Conservation (phyloP, 345 rosid genomes). For the Clarkia xantiana region DNA sequence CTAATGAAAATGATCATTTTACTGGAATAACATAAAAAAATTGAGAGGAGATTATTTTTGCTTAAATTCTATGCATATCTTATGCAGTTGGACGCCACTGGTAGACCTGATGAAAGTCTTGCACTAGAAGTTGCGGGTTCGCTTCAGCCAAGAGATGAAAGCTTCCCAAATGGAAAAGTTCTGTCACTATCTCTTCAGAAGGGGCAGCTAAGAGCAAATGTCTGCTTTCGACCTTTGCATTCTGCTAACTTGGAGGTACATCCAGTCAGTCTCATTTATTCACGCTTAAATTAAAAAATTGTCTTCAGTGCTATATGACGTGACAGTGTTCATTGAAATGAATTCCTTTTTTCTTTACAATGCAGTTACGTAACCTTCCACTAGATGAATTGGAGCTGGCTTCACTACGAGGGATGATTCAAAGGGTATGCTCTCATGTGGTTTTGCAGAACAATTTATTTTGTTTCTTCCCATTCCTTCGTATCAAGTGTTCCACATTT, state of each 20-base stretch:
- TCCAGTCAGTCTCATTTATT: not conserved
- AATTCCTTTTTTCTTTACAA: conserved; percentile 2
- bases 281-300: too few relatives aligned
- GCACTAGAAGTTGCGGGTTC: conserved; percentile 63
- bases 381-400: conserved; percentile 96
- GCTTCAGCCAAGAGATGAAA: conserved; percentile 42
- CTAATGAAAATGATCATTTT: too few relatives aligned
- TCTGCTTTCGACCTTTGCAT: conserved; percentile 58
- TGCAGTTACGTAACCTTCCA: conserved; percentile 78
- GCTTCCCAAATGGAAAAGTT: conserved; percentile 48
- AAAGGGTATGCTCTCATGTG: conserved; percentile 38
- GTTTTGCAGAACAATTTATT: not conserved
- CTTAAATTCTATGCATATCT: not conserved
- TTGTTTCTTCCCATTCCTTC: too few relatives aligned
- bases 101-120: conserved; percentile 91
- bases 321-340: too few relatives aligned
- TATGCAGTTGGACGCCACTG: conserved; percentile 82
- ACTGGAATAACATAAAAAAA: too few relatives aligned
- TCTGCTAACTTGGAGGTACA: conserved; percentile 84
- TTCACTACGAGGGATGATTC: conserved; percentile 81
- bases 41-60: not conserved
- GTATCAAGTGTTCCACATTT: too few relatives aligned
- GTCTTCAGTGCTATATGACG: too few relatives aligned
- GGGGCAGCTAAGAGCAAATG: conserved; percentile 77
- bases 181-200: conserved; percentile 76